These are phyloP conservation scores for Diaporthe sp. DNA, from an alignment of 2,329 filamentous ascomycete species.

Conservation along the genomic window DNA sequence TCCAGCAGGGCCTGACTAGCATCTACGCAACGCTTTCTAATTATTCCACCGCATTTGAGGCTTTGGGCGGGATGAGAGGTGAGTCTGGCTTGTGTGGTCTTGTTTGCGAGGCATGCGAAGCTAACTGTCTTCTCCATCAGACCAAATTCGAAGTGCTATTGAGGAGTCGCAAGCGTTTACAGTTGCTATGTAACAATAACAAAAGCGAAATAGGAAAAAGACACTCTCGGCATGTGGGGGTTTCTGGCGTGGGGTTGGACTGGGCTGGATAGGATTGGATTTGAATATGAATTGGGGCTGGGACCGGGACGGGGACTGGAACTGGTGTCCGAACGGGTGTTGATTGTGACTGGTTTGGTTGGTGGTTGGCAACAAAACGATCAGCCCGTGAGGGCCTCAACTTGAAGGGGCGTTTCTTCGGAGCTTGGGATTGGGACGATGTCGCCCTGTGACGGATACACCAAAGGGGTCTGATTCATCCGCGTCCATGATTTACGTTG, in stretches of 20 bases:
- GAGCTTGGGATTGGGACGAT: background rate
- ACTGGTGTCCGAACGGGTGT: background rate
- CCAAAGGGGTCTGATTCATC: background rate
- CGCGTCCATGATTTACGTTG: background rate
- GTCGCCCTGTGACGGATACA: background rate
- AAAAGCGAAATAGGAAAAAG: background rate
- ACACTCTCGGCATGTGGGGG: background rate
- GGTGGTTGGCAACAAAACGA: background rate
- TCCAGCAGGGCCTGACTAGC: conserved; percentile 59
- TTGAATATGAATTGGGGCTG: background rate
- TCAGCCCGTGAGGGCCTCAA: background rate
- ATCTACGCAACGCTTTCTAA: conserved; percentile 59
- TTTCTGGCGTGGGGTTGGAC: background rate
- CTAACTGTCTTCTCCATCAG: conserved; percentile 39
- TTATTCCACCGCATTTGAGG: conserved; percentile 60
- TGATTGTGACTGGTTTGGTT: background rate
- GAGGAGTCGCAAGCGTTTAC: conserved; percentile 45
- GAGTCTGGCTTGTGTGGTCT: conserved; percentile 35
- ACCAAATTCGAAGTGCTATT: conserved; percentile 47
- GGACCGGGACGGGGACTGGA: background rate
- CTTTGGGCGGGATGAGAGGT: conserved; percentile 62
- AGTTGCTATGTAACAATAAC: conserved; percentile 7
- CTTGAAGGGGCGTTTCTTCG: background rate
- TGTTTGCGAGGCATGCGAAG: background rate
- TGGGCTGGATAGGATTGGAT: background rate